Evolutionary conservation across 129 eudicot species (phyloP).

Genomic region (Tanacetum coccineum): DNA sequence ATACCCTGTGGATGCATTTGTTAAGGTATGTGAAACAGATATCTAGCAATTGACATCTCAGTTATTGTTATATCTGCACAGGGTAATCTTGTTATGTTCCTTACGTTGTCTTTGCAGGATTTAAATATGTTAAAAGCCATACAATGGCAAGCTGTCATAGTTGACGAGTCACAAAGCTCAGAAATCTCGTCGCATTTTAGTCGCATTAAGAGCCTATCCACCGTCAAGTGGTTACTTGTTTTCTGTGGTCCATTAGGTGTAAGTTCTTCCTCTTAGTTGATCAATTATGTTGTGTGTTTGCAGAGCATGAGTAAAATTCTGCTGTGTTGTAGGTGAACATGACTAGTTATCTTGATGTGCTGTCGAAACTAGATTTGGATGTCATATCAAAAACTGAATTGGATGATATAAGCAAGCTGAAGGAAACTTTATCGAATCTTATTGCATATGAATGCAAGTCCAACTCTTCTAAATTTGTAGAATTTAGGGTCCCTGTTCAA

Average conservation of each 20-base stretch:
- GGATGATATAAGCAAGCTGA: conserved; percentile 40
- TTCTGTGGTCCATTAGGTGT: conserved; percentile 53
- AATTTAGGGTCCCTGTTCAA: conserved; percentile 86
- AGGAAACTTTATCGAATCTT: conserved; percentile 44
- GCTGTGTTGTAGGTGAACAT: conserved; percentile 46
- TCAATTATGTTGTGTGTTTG: conserved; percentile 2
- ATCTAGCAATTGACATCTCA: conserved; percentile 10
- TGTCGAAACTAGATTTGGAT: conserved; percentile 50
- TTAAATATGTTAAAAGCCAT: conserved; percentile 33
- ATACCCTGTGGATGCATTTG: conserved; percentile 40
- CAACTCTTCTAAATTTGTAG: conserved; percentile 49
- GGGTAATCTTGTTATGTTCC: neutral
- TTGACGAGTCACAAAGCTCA: conserved; percentile 53
- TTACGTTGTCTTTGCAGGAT: conserved; percentile 45
- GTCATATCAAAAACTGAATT: conserved; percentile 30
- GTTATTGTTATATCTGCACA: too few species aligned
- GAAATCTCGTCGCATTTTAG: conserved; percentile 30
- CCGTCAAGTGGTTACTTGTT: conserved; percentile 48
- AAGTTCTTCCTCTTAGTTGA: conserved; percentile 16
- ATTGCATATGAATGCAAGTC: conserved; percentile 43
- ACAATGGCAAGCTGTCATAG: conserved; percentile 60
- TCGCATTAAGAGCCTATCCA: conserved; percentile 40
- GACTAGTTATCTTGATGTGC: conserved; percentile 40
- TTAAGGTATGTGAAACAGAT: conserved; percentile 44
- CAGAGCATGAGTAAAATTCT: conserved; percentile 11